phyloP scores from a whole-genome alignment of 164 flowering plant genomes.

The grape (Vitis vinifera) region ASM3070453v1 NC_081817.1:1359501-1360000 shows the following conservation, averaged over 20 bases:
- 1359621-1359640: constrained; percentile 16
- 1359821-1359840: constrained; percentile 84
- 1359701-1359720: constrained; percentile 9
- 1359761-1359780: constrained; percentile 35
- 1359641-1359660: constrained; percentile 17
- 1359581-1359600: neutral
- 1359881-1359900: constrained; percentile 49
- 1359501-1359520: too few species aligned
- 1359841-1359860: constrained; percentile 94
- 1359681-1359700: constrained; percentile 9
- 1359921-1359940: neutral
- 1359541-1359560: too few species aligned
- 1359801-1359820: constrained; percentile 33
- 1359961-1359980: too few species aligned
- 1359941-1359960: too few species aligned
- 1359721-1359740: constrained; percentile 8
- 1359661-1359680: constrained; percentile 13
- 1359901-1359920: neutral
- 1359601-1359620: constrained; percentile 7
- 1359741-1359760: constrained; percentile 33
- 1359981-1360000: too few species aligned
- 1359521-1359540: too few species aligned
- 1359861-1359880: constrained; percentile 96
- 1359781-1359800: constrained; percentile 18
- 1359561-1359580: neutral